Base-by-base conservation (phyloP, 139 green algal species). In the Micromonas pusilla region DNA sequence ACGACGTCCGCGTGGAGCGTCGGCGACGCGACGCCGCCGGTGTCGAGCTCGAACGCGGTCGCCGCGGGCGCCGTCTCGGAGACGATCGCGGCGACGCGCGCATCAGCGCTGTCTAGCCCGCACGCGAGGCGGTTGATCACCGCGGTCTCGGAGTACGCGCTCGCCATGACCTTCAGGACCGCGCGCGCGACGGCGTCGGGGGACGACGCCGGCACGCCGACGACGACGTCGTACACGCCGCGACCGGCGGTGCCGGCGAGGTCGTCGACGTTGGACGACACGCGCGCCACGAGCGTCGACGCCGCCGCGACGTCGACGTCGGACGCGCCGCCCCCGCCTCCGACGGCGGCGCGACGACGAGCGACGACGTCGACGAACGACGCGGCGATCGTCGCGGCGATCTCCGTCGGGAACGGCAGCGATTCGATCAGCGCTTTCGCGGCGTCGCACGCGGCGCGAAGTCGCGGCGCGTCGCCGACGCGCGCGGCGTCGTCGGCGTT, bases 191-290 rank as follows among this genome's bases (percentile, higher is more conserved):
- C 31, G 21, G 21, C 68, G 20, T 32, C 20, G 37, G 21, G 19
- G 68, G 36, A 34, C 13, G 32, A 34, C 37, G 68, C 68, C 19
- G 60, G 34, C 34, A 60, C 23, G 38, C 38, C 68, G 37, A 75
- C 30, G 68, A 63, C 68, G 68, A 21, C 62, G 3, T 63, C 25
- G 36, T 60, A 62, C 9, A 31, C 52, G 31, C 68, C 91, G 25
- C 94, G 93, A 6, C 88, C 92, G 32, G 84, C 86, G 88, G 95
- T 89, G 21, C 88, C 90, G 33, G 76, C 89, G 65, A 98, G 77
- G 79, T 99, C 95, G 80, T 99, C 95, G 73, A 98, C 93, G 64
- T 98, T 98, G 23, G 93, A 90, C 13, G 79, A 91, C 37, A 91
- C 96, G 26, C 94, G 87, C 13, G 85, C 88, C 30, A 93, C 92